Evolutionary conservation across 306 rosid species (phyloP).

Genomic region (Pyrus pyrifolia): DNA sequence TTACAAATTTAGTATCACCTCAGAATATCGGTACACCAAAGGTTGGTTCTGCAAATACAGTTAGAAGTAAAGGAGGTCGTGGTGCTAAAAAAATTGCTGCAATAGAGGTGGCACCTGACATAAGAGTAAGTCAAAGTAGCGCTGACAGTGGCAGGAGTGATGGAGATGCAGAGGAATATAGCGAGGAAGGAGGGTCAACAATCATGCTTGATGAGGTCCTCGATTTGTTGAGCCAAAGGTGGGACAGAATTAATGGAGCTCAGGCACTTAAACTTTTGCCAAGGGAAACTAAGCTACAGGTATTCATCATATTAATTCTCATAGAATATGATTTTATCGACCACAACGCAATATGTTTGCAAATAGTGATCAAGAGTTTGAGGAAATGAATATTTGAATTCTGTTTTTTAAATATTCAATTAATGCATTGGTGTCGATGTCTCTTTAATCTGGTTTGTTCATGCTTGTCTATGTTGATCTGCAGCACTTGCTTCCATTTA

Average conservation of each 20-base stretch:
- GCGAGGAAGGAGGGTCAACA: slow-evolving; percentile 53
- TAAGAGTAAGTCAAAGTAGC: slow-evolving; percentile 54
- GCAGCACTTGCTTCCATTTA: slow-evolving; percentile 90
- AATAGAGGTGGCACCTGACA: slow-evolving; percentile 92
- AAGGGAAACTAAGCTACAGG: slow-evolving; percentile 90
- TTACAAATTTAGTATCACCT: slow-evolving; percentile 56
- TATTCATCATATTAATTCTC: slow-evolving; percentile 22
- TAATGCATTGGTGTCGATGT: neutral
- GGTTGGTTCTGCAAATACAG: slow-evolving; percentile 40
- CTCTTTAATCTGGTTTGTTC: slow-evolving; percentile 4
- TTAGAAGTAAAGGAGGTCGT: slow-evolving; percentile 58
- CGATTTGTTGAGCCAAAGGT: slow-evolving; percentile 79
- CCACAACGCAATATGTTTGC: neutral
- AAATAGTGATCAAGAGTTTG: no score
- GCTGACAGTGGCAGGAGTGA: slow-evolving; percentile 85
- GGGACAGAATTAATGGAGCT: slow-evolving; percentile 95
- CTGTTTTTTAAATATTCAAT: neutral
- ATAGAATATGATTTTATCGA: neutral
- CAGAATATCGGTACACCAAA: slow-evolving; percentile 45
- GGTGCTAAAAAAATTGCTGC: slow-evolving; percentile 75
- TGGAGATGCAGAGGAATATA: slow-evolving; percentile 71
- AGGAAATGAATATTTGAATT: neutral
- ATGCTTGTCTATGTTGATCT: slow-evolving; percentile 3
- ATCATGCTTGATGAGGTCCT: slow-evolving; percentile 90
- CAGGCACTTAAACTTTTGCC: slow-evolving; percentile 94